Evolutionary conservation across 2,329 filamentous ascomycete genomes (phyloP).

Genomic region (Aspergillus ochraceus): DNA sequence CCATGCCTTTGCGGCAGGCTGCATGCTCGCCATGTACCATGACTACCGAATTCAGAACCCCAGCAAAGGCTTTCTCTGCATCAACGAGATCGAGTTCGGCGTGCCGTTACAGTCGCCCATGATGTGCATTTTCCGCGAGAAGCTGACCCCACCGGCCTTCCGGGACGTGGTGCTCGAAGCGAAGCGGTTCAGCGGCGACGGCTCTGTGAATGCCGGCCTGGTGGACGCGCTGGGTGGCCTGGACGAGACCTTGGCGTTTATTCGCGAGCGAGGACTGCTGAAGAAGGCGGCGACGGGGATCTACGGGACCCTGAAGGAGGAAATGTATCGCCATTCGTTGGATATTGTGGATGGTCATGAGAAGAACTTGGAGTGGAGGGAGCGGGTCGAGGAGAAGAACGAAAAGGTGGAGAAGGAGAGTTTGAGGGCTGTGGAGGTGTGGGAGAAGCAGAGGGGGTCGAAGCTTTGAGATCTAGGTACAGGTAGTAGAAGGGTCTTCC

Average conservation of each 20-base stretch:
- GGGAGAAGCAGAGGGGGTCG: constrained; percentile 45
- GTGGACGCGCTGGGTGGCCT: constrained; percentile 68
- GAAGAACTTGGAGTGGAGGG: constrained; percentile 44
- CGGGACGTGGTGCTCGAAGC: constrained; percentile 72
- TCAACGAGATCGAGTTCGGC: constrained; percentile 81
- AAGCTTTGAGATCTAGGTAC: constrained; percentile 26
- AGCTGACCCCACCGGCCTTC: constrained; percentile 58
- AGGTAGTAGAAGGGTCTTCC: too few species aligned
- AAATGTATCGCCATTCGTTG: constrained; percentile 71
- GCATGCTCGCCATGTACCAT: constrained; percentile 79
- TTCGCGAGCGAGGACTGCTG: constrained; percentile 59
- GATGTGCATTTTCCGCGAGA: constrained; percentile 71
- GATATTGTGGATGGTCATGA: constrained; percentile 56
- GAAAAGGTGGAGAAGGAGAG: constrained; percentile 42
- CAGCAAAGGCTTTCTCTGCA: constrained; percentile 68
- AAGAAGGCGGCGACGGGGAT: constrained; percentile 65
- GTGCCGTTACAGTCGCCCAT: constrained; percentile 73
- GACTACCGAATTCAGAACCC: constrained; percentile 80
- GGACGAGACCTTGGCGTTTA: constrained; percentile 61
- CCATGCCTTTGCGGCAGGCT: constrained; percentile 77
- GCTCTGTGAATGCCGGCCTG: constrained; percentile 66
- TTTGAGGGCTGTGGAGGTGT: constrained; percentile 51
- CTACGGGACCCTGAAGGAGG: constrained; percentile 70
- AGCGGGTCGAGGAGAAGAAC: constrained; percentile 53
- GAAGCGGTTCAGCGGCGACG: constrained; percentile 61